phyloP scores from a whole-genome alignment of 495 filamentous ascomycete species.

The Penicillium atrosanguineum region DNA sequence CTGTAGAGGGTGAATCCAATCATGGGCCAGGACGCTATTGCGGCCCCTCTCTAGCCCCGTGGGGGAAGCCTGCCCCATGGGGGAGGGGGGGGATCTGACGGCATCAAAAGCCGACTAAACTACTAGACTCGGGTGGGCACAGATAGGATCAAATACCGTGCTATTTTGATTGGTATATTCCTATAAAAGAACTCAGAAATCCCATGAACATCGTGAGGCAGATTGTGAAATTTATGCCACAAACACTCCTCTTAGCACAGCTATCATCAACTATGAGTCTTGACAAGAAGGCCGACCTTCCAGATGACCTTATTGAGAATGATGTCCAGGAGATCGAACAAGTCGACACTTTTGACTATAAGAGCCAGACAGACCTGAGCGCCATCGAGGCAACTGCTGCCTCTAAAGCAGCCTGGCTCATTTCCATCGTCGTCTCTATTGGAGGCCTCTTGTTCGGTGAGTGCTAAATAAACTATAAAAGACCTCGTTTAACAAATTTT shows the following conservation, averaged over 20 bases:
- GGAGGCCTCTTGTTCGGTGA: constrained; percentile 18
- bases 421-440: constrained; percentile 15
- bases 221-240: neutral
- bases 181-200: neutral
- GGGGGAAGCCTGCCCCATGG: constrained; percentile 1
- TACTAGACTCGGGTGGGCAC: neutral
- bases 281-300: neutral
- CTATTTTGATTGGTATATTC: neutral
- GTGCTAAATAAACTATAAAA: neutral
- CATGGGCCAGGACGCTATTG: neutral
- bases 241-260: neutral
- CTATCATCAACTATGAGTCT: constrained; percentile 1
- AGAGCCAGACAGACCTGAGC: constrained; percentile 8
- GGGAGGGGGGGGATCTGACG: neutral
- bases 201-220: neutral
- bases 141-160: neutral
- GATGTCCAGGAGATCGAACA: constrained; percentile 14
- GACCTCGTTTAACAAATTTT: neutral
- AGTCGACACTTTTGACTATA: constrained; percentile 1
- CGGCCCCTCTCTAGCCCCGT: neutral
- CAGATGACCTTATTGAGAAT: neutral
- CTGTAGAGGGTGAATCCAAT: neutral
- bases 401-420: constrained; percentile 17
- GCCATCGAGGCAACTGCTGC: constrained; percentile 17
- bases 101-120: neutral